Percentiles rank a stretch among this genome's conserved stretches.
Evolutionary conservation across 208 protist genomes (phyloP).

Genomic region (Acanthamoeba sp.): DNA sequence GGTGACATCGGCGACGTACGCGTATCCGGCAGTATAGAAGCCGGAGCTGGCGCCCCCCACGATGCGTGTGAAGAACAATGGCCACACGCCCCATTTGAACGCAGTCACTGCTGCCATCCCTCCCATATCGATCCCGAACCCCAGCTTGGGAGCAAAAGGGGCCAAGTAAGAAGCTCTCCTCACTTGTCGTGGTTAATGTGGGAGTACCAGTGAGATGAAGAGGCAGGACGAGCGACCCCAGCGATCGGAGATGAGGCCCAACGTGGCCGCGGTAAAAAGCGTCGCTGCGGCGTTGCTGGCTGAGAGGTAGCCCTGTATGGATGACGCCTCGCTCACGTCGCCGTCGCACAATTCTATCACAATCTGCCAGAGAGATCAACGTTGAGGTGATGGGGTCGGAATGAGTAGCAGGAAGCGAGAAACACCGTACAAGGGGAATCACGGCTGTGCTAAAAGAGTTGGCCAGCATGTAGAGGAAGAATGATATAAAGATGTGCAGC

Average conservation of each 20-base stretch:
- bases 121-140: not conserved
- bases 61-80: not conserved
- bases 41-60: not conserved
- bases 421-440: not conserved
- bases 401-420: not conserved
- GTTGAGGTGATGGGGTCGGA: not conserved
- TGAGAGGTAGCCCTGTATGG: not conserved
- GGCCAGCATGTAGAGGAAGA: conserved; percentile 42
- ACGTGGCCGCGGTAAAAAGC: not conserved
- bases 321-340: not conserved
- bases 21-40: conserved; percentile 27
- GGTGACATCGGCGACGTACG: conserved; percentile 38
- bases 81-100: not conserved
- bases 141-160: not conserved
- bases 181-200: no score
- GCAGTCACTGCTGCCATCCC: not conserved
- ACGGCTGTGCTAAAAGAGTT: not conserved
- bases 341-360: not conserved
- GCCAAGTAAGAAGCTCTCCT: not conserved
- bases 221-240: not conserved
- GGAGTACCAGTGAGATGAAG: not conserved
- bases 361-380: not conserved
- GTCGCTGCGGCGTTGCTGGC: not conserved
- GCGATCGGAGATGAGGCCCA: conserved; percentile 33
- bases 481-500: conserved; percentile 14